Evolutionary conservation across 768 basidiomycete species (phyloP).

Genomic region (Leccinum incarnatum): DNA sequence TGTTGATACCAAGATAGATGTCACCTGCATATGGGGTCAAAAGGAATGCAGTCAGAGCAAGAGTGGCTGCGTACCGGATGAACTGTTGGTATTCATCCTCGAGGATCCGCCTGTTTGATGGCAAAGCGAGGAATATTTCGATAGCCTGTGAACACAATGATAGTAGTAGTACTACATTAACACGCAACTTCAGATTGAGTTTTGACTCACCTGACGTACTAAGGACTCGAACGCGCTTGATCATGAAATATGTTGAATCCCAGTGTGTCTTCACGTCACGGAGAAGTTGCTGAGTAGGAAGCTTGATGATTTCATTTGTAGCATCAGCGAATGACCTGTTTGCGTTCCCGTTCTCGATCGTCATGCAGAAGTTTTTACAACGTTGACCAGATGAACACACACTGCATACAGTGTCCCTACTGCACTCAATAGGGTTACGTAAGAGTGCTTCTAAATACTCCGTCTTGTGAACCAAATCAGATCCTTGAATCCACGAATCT

Average conservation of each 20-base stretch:
- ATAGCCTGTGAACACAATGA: no score
- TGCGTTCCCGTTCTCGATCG: not conserved
- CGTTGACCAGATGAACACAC: not conserved
- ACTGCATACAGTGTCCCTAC: not conserved
- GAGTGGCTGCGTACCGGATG: no score
- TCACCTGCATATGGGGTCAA: no score
- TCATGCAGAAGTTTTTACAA: not conserved
- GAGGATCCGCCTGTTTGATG: no score
- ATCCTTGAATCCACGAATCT: not conserved
- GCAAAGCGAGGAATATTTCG: no score
- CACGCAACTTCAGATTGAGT: not conserved
- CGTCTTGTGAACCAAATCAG: not conserved
- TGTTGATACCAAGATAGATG: constrained; percentile 99
- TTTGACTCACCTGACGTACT: constrained; percentile 4
- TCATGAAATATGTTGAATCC: constrained; percentile 27
- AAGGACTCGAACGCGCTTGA: not conserved
- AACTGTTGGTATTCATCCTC: no score
- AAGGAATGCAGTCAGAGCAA: no score
- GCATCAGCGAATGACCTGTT: not conserved
- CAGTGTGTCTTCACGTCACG: constrained; percentile 36
- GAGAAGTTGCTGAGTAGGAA: not conserved
- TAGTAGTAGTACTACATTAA: no score
- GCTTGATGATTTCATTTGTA: not conserved
- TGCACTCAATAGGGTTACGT: not conserved
- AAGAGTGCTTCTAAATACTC: not conserved